Conservation (phyloP, 306 rosid genomes). For the Cicer arietinum region DNA sequence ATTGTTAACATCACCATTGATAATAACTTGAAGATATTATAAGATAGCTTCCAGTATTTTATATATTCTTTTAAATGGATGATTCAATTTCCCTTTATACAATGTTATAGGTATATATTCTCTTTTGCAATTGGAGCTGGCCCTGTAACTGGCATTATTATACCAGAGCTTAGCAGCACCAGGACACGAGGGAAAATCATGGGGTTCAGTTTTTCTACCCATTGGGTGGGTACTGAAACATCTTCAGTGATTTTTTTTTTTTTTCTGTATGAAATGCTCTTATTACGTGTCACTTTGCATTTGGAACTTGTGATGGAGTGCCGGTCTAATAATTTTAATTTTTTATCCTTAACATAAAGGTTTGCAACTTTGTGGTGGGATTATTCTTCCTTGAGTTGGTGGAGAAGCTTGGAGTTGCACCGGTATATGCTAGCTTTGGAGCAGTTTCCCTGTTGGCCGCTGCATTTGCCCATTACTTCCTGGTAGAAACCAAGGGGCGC, state of each 20-base stretch:
- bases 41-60: slow-evolving; percentile 9
- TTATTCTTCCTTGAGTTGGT: slow-evolving; percentile 83
- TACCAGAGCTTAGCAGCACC: slow-evolving; percentile 89
- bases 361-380: slow-evolving; percentile 89
- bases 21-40: slow-evolving; percentile 11
- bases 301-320: not conserved
- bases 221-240: slow-evolving; percentile 66
- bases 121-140: slow-evolving; percentile 91
- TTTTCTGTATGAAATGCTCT: slow-evolving; percentile 5
- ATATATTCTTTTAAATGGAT: slow-evolving; percentile 7
- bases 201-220: slow-evolving; percentile 86
- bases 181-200: slow-evolving; percentile 86
- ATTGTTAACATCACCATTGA: slow-evolving; percentile 13
- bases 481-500: slow-evolving; percentile 82
- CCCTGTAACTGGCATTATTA: slow-evolving; percentile 83
- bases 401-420: slow-evolving; percentile 80
- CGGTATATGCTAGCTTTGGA: slow-evolving; percentile 79
- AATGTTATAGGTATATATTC: slow-evolving; percentile 75
- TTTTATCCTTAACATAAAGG: slow-evolving; percentile 49
- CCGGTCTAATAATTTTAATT: not conserved
- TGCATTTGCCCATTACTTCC: slow-evolving; percentile 66
- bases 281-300: not conserved
- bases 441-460: slow-evolving; percentile 76
- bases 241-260: not conserved
- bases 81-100: slow-evolving; percentile 12